Base-by-base conservation (phyloP, 176 grass and related monocot genomes). In the Carex parvula region DNA sequence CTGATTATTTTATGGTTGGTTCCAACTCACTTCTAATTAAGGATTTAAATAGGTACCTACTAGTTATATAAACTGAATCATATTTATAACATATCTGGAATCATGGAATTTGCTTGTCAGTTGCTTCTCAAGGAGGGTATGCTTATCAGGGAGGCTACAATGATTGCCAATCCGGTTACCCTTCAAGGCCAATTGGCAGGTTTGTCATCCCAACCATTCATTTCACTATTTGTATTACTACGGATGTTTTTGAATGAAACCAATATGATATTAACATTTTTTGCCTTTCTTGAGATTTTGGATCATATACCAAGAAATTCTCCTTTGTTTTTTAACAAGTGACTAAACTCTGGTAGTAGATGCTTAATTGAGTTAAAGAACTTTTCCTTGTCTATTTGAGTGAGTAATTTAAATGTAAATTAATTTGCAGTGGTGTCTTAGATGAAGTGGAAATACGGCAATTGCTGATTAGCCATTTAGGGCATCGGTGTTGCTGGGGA, bases 401-500 rank as follows among this genome's bases (percentile, higher is more conserved):
- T 3, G 2, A 21, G 62, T 63, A 16, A 59, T 41, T 39, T 22
- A 76, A 44, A 58, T 63, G 26, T 61, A 7, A 32, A 17, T 61
- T 24, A 66, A 14, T 79, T 82, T 87, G 62, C 42, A 98, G 96
- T 60, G 89, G 90, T 87, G 76, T 68, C 52, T 64, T 95, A 80
- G 93, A 98, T 88, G 96, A 98, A 82, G 91, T 98, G 52, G 93
- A 98, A 76, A 93, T 95, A 9, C 69, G 93, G 5, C 91, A 95
- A 57, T 89, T 98, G 18, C 91, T 98, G 78, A 93, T 93, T 66
- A 79, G 90, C 77, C 91, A 98, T 89, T 87, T 98, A 41, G 91
- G 93, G 3, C 91, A 98, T 89, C 87, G 83, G 62, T 98, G 86
- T 79, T 98, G 96, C 79, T 98, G 95, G 95, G 92, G 91, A 89